Percentiles rank a stretch among this genome's conserved stretches.
phyloP scores from a whole-genome alignment of 768 basidiomycete genomes.

The Kondoa subrosea region DNA sequence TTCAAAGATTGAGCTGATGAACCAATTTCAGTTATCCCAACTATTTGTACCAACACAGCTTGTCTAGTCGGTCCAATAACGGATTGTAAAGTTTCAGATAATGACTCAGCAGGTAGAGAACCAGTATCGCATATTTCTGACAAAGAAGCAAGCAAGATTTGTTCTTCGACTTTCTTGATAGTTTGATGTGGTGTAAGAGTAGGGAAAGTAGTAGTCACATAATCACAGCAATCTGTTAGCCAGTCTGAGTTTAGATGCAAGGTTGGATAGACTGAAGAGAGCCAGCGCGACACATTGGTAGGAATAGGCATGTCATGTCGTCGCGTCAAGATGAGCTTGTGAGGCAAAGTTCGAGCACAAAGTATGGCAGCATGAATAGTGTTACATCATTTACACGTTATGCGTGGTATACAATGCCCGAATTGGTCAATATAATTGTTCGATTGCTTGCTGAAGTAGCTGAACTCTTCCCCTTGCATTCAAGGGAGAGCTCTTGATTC shows the following conservation, averaged over 20 bases:
- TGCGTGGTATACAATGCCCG: too few species aligned
- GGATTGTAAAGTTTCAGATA: not conserved
- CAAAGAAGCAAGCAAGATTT: not conserved
- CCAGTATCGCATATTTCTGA: not conserved
- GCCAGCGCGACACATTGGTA: constrained; percentile 1
- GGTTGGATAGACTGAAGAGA: constrained; percentile 1
- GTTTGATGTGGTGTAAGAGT: not conserved
- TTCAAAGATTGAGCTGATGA: constrained; percentile 64
- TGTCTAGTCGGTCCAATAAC: not conserved
- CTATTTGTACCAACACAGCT: constrained; percentile 53
- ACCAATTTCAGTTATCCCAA: constrained; percentile 64
- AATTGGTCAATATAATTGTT: too few species aligned
- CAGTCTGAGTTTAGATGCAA: not conserved
- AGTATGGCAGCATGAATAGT: too few species aligned
- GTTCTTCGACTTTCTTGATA: not conserved
- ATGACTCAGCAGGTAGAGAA: not conserved
- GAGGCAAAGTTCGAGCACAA: too few species aligned
- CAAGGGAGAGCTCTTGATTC: not conserved
- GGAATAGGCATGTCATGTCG: constrained; percentile 1
- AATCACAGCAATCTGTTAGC: constrained; percentile 1
- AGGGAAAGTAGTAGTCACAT: not conserved
- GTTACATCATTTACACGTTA: too few species aligned
- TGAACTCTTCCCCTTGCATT: not conserved
- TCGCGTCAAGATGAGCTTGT: too few species aligned
- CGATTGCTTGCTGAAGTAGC: constrained; percentile 10